Percentiles rank a stretch among this genome's conserved stretches.
phyloP scores from a whole-genome alignment of 2,329 filamentous ascomycete genomes.

The Apiospora arundinis region DNA sequence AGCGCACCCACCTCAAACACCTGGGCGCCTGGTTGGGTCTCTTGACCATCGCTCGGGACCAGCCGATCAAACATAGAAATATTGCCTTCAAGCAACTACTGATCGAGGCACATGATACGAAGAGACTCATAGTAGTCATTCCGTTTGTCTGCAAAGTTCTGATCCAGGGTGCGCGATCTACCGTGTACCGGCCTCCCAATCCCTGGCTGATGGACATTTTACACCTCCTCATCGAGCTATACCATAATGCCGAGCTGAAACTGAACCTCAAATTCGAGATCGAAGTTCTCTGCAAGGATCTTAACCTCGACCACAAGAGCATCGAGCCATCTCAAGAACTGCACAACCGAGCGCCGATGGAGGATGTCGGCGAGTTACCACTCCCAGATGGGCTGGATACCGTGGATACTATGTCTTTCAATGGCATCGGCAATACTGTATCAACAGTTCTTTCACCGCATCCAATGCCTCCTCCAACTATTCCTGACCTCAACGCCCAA shows the following conservation, averaged over 20 bases:
- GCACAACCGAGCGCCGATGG: constrained; percentile 72
- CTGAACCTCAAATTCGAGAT: constrained; percentile 99
- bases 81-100: constrained; percentile 97
- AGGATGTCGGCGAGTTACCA: constrained; percentile 65
- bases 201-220: constrained; percentile 99
- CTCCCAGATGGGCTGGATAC: constrained; percentile 74
- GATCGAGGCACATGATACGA: constrained; percentile 91
- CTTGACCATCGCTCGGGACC: constrained; percentile 89
- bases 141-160: constrained; percentile 98
- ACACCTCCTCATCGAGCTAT: constrained; percentile 87
- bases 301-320: constrained; percentile 89
- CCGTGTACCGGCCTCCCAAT: constrained; percentile 92
- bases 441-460: constrained; percentile 78
- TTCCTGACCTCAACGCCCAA: constrained; percentile 83
- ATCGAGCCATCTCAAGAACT: constrained; percentile 90
- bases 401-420: constrained; percentile 83
- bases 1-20: constrained; percentile 90
- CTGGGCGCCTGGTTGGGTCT: constrained; percentile 93
- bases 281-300: constrained; percentile 92
- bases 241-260: constrained; percentile 91
- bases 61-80: constrained; percentile 94
- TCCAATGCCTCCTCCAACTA: constrained; percentile 71
- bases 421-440: constrained; percentile 72
- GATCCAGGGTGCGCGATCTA: constrained; percentile 81
- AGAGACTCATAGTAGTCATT: constrained; percentile 89